Percentiles rank a stretch among this genome's conserved stretches.
These are phyloP conservation scores for Cytospora leucostoma DNA, from an alignment of 2,329 filamentous ascomycete species.

Conservation along the genomic window DNA sequence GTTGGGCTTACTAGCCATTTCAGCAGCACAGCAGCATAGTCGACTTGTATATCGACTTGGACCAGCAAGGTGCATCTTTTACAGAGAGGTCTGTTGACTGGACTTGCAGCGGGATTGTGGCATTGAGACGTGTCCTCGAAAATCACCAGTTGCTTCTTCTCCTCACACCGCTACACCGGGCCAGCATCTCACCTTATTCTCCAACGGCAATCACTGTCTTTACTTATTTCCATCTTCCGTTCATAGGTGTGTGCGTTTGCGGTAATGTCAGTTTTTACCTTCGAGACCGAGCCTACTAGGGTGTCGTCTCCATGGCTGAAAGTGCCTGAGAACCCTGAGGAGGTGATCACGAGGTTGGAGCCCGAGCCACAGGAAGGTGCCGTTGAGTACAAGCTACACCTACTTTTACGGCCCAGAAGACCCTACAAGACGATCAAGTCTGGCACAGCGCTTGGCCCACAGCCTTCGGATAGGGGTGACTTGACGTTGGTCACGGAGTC, in stretches of 20 bases:
- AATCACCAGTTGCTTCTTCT: conserved; percentile 3
- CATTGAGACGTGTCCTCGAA: conserved; percentile 11
- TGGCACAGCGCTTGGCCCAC: conserved; percentile 16
- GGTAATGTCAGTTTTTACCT: conserved; percentile 97
- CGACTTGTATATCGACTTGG: neutral
- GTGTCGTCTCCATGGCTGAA: conserved; percentile 89
- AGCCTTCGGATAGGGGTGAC: conserved; percentile 13
- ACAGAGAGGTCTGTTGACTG: neutral
- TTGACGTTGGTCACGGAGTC: neutral
- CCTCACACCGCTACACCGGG: conserved; percentile 19
- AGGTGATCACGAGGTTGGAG: conserved; percentile 69
- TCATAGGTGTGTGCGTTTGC: neutral
- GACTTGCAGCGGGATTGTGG: neutral
- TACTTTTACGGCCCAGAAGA: conserved; percentile 79
- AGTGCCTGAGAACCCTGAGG: conserved; percentile 47
- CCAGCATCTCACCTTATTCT: neutral
- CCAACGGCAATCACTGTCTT: neutral
- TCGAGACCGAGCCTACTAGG: conserved; percentile 81
- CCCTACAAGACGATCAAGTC: conserved; percentile 68
- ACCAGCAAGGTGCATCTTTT: neutral
- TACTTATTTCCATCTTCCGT: neutral
- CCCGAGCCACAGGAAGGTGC: conserved; percentile 93
- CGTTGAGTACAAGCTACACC: conserved; percentile 94
- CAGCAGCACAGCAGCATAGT: neutral
- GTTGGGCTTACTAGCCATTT: neutral